Percentiles rank a stretch among this genome's conserved stretches.
Conservation (phyloP, 192 early-diverging fungal genomes). For the Rhizophlyctis rosea region DNA sequence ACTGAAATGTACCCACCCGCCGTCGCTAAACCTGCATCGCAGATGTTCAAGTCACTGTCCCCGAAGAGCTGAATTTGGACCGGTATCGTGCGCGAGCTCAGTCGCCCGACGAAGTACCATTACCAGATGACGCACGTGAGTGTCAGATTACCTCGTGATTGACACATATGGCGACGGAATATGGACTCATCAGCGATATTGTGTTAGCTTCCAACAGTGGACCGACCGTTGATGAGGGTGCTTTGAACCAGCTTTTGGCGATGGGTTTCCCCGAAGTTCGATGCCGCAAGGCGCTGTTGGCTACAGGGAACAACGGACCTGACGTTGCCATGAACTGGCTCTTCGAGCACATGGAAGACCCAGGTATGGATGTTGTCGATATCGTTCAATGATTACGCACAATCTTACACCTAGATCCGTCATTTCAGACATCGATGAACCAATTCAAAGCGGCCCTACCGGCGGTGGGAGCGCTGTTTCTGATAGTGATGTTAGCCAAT, state of each 20-base stretch:
- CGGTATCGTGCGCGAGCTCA: slow-evolving; percentile 64
- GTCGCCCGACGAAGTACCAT: slow-evolving; percentile 58
- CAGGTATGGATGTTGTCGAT: slow-evolving; percentile 47
- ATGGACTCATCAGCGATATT: neutral
- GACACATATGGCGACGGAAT: neutral
- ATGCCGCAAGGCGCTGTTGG: slow-evolving; percentile 76
- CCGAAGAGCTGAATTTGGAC: slow-evolving; percentile 57
- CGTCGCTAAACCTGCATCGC: too few species aligned
- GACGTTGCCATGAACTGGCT: slow-evolving; percentile 93
- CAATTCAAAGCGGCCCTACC: slow-evolving; percentile 37
- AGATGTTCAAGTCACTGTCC: slow-evolving; percentile 42
- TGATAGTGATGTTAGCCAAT: slow-evolving; percentile 58
- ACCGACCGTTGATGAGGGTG: slow-evolving; percentile 61
- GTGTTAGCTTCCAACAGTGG: too few species aligned
- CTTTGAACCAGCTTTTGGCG: slow-evolving; percentile 72
- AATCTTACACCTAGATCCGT: neutral
- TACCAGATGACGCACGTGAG: slow-evolving; percentile 68
- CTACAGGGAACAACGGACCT: slow-evolving; percentile 74
- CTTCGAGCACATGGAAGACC: slow-evolving; percentile 96
- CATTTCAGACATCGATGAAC: slow-evolving; percentile 70
- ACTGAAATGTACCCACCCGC: too few species aligned
- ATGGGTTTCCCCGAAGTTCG: slow-evolving; percentile 93
- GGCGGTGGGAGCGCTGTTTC: slow-evolving; percentile 38
- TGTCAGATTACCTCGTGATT: slow-evolving; percentile 1
- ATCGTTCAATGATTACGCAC: neutral